Evolutionary conservation across 148 eudicot species (phyloP), one percentile per base, ranked within the genome.

Genomic region (Silene uniflora): DNA sequence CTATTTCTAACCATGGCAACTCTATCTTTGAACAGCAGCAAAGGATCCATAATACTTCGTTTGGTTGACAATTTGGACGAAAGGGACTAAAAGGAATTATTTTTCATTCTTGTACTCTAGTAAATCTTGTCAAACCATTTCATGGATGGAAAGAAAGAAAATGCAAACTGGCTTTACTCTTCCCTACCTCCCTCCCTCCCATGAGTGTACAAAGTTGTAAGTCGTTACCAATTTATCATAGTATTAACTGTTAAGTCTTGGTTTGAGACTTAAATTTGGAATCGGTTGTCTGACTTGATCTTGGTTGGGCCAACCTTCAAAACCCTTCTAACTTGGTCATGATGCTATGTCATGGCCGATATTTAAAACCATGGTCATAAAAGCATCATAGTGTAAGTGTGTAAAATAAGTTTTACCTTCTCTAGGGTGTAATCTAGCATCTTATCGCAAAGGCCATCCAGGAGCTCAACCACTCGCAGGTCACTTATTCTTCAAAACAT

Each of bases 371-470:
- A 35, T 49, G 55, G 7, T 32, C 17, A 13, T 54, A 29, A 29
- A 13, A 18, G 74, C 72, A n/a, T 52, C 62, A 12, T 18, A 47
- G 49, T 12, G 4, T 32, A 32, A 32, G 35, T 32, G 35, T 2
- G 4, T 54, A 67, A 64, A 55, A 58, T 21, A 14, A 73, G 61
- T 78, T 54, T 78, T 83, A 89, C 99, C 97, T 89, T 86, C 79
- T 80, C 69, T 67, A 89, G 88, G 24, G 96, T 95, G 81, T 95
- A 95, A 72, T 89, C 97, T 82, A 88, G 97, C 99, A 95, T 95
- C 83, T 90, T 95, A 22, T 95, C 92, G 80, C 99, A 95, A 60
- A 95, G 94, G 61, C 97, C 99, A 84, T 95, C 99, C 77, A 95
- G 84, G 81, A 95, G 99, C 54, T 95, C 99, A 73, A 92, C 97